Percentiles rank a stretch among this genome's conserved stretches.
Conservation (phyloP, 2,329 filamentous ascomycete species). For the Rhinocladiella similis region DNA sequence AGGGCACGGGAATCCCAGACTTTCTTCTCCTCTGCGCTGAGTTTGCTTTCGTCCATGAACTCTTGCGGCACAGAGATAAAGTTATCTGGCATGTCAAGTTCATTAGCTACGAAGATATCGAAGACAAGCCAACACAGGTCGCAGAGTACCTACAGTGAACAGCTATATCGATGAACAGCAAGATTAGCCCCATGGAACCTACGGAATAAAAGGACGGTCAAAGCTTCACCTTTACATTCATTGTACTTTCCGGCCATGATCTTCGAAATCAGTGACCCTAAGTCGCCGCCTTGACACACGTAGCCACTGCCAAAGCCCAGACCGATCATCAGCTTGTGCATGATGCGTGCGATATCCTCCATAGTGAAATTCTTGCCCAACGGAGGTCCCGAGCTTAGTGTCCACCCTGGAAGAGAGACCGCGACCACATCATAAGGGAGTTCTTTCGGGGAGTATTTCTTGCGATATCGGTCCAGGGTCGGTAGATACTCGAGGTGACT, state of each 20-base stretch:
- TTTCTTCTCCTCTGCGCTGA: no score
- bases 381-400: constrained; percentile 51
- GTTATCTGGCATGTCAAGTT: no score
- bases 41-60: no score
- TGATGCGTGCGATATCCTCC: constrained; percentile 42
- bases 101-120: no score
- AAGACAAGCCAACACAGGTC: no score
- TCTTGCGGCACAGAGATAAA: no score
- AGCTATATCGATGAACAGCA: no score
- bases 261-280: constrained; percentile 49
- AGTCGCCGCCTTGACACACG: constrained; percentile 58
- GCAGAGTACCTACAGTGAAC: no score
- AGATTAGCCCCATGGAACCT: no score
- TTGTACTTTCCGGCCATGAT: constrained; percentile 38
- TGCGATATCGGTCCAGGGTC: constrained; percentile 47
- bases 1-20: no score
- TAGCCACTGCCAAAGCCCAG: constrained; percentile 55
- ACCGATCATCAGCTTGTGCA: constrained; percentile 53
- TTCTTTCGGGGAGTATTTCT: constrained; percentile 49
- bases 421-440: constrained; percentile 61
- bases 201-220: no score
- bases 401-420: constrained; percentile 57
- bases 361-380: constrained; percentile 45
- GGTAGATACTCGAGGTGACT: constrained; percentile 58
- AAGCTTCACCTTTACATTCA: constrained; percentile 38